Evolutionary conservation across 805 yeast genomes (phyloP).

Genomic region (Saccharomycopsis sp.): DNA sequence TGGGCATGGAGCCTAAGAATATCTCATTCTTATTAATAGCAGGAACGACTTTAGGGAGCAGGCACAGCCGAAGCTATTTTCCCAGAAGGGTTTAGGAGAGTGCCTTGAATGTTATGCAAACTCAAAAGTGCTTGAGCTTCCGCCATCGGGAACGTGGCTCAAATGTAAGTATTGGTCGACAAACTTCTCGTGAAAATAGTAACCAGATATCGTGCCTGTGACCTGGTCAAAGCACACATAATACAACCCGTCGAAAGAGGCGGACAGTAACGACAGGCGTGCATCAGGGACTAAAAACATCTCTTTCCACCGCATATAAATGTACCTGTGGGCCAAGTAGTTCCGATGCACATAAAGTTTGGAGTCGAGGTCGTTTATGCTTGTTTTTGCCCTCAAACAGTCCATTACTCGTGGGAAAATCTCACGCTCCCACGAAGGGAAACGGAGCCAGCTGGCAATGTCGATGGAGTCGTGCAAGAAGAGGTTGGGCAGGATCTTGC

Average conservation of each 20-base stretch:
- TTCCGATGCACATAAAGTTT: constrained; percentile 25
- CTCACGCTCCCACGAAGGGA: constrained; percentile 4
- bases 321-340: constrained; percentile 36
- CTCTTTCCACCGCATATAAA: constrained; percentile 96
- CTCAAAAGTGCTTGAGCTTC: constrained; percentile 25
- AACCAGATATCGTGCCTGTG: constrained; percentile 71
- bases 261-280: constrained; percentile 43
- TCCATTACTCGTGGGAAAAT: neutral
- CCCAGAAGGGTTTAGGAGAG: no score
- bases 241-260: constrained; percentile 89
- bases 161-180: constrained; percentile 77
- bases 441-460: constrained; percentile 15
- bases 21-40: no score
- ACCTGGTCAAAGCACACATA: constrained; percentile 75
- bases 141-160: constrained; percentile 44
- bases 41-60: no score
- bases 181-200: constrained; percentile 74
- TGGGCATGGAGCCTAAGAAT: no score
- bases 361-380: neutral
- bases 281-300: constrained; percentile 80
- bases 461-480: constrained; percentile 13
- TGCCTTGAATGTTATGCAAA: constrained; percentile 8
- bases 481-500: constrained; percentile 7
- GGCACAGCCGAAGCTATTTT: no score
- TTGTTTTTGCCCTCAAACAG: neutral